These are phyloP conservation scores for Rhodosporidiobolus sp. DNA, from an alignment of 768 basidiomycete species.

Conservation along the genomic window DNA sequence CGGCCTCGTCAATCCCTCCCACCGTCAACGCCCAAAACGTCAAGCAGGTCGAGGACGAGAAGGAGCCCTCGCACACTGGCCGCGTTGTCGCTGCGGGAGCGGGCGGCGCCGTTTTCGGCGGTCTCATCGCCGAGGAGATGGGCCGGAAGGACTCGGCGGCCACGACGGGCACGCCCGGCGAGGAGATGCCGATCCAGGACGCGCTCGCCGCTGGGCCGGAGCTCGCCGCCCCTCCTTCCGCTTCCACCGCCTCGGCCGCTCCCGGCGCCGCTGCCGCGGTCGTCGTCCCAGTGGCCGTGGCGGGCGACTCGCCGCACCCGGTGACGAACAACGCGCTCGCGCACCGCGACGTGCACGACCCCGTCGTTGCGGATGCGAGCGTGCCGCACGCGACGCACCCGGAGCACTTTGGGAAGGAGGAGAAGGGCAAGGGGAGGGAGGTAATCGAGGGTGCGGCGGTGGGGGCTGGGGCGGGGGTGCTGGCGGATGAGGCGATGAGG, in stretches of 20 bases:
- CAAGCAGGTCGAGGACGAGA: not conserved
- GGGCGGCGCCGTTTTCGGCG: not conserved
- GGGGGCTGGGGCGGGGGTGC: conserved; percentile 4
- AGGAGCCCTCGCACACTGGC: not conserved
- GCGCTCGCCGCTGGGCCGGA: not conserved
- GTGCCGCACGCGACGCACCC: not conserved
- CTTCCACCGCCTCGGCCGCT: not conserved
- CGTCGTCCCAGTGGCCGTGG: not conserved
- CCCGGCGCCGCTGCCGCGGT: not conserved
- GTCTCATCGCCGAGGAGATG: not conserved
- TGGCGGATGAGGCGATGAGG: not conserved
- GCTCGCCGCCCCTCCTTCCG: no score
- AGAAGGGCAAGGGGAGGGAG: conserved; percentile 25
- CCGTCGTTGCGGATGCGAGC: not conserved
- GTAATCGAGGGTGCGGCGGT: conserved; percentile 11
- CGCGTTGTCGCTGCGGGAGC: not conserved
- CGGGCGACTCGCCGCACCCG: no score
- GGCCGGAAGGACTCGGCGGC: not conserved
- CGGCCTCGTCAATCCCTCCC: not conserved
- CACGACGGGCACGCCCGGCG: not conserved
- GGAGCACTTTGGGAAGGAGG: not conserved
- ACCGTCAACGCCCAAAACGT: conserved; percentile 16
- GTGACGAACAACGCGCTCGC: no score
- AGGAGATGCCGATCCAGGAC: not conserved
- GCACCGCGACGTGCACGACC: not conserved